phyloP scores from a whole-genome alignment of 306 rosid genomes.

The Phaseolus lunatus region DNA sequence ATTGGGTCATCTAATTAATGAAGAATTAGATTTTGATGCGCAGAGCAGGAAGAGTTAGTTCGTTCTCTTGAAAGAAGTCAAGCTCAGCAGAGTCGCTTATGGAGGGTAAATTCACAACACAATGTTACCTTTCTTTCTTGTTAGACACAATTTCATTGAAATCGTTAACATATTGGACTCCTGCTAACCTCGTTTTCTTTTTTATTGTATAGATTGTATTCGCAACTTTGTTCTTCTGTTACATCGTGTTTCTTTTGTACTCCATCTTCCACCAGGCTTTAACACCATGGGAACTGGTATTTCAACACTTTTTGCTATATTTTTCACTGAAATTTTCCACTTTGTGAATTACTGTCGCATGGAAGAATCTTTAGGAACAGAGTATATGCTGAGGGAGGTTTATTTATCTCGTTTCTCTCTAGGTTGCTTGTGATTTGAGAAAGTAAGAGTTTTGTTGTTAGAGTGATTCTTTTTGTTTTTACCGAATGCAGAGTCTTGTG shows the following conservation, averaged over 20 bases:
- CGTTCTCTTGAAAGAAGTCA: conserved; percentile 70
- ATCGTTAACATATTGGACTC: conserved; percentile 13
- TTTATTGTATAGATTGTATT: conserved; percentile 62
- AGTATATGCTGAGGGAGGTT: neutral
- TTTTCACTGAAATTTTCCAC: neutral
- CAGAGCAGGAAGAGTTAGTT: conserved; percentile 87
- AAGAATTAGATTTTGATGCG: conserved; percentile 27
- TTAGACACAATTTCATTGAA: conserved; percentile 14
- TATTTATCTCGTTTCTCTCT: conserved; percentile 19
- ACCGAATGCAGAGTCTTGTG: neutral
- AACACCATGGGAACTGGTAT: conserved; percentile 94
- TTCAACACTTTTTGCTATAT: neutral
- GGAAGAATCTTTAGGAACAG: neutral
- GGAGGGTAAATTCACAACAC: conserved; percentile 67
- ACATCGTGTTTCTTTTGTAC: conserved; percentile 65
- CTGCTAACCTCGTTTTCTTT: conserved; percentile 13
- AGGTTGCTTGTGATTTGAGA: conserved; percentile 22
- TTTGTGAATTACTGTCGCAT: neutral
- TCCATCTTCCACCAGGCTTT: conserved; percentile 77
- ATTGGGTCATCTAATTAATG: conserved; percentile 23
- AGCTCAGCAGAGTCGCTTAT: conserved; percentile 75
- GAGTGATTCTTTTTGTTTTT: conserved; percentile 3
- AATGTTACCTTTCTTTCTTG: neutral
- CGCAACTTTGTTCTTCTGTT: conserved; percentile 68
- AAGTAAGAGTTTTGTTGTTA: neutral